phyloP scores from a whole-genome alignment of 768 basidiomycete genomes.

The Dentipellis fragilis region DNA sequence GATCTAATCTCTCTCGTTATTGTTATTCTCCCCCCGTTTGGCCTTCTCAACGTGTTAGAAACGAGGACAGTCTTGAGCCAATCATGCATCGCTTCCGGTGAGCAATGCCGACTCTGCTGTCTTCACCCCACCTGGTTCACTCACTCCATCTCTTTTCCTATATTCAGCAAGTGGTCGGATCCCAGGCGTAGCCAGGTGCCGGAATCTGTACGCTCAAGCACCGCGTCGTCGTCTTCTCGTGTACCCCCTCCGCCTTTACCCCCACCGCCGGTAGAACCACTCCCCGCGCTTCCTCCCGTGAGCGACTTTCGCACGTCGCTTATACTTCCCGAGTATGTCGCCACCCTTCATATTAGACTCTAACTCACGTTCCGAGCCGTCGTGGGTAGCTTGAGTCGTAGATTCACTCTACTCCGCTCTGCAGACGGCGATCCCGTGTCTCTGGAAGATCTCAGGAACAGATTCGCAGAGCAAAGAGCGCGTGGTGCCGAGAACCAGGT shows the following conservation, averaged over 20 bases:
- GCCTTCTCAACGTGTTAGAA: constrained; percentile 54
- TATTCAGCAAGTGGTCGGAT: constrained; percentile 70
- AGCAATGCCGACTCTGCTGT: constrained; percentile 21
- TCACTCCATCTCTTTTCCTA: constrained; percentile 8
- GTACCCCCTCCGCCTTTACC: constrained; percentile 5
- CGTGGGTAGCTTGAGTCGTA: constrained; percentile 56
- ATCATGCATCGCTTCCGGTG: constrained; percentile 79
- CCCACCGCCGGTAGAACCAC: constrained; percentile 21
- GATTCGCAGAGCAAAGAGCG: constrained; percentile 69
- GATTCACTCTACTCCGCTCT: constrained; percentile 71
- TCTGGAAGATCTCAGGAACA: constrained; percentile 52
- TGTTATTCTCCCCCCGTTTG: constrained; percentile 7
- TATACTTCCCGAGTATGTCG: constrained; percentile 74
- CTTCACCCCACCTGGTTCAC: constrained; percentile 5
- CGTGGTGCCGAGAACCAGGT: constrained; percentile 59
- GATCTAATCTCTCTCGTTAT: constrained; percentile 14
- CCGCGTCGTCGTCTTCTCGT: constrained; percentile 9
- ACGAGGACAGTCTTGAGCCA: constrained; percentile 32
- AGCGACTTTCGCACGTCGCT: constrained; percentile 81
- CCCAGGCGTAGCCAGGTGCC: constrained; percentile 39
- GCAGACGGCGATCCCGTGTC: constrained; percentile 56
- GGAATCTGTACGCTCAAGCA: constrained; percentile 16
- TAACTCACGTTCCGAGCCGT: not conserved
- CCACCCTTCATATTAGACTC: constrained; percentile 11
- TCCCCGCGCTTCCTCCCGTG: constrained; percentile 53